Evolutionary conservation across 2,329 filamentous ascomycete genomes (phyloP).

Genomic region (Aureobasidium zeae): DNA sequence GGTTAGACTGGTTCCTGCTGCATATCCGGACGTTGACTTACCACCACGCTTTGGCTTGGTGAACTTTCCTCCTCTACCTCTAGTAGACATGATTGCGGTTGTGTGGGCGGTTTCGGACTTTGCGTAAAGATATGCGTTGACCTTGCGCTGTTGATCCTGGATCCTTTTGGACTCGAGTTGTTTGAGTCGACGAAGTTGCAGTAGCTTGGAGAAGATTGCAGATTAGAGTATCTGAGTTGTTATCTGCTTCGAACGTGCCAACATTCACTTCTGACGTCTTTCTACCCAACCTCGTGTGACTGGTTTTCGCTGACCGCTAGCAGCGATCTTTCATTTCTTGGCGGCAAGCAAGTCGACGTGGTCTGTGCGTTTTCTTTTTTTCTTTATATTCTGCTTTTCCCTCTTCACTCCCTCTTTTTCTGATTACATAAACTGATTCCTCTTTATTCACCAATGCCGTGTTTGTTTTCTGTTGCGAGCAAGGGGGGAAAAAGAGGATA

Average conservation of each 20-base stretch:
- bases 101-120: constrained; percentile 17
- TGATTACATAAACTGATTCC: not conserved
- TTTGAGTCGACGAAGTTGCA: constrained; percentile 6
- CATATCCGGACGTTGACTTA: constrained; percentile 34
- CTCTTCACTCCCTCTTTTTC: constrained; percentile 19
- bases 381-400: constrained; percentile 2
- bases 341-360: not conserved
- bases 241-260: too few relatives aligned
- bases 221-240: too few relatives aligned
- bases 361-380: not conserved
- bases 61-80: constrained; percentile 87
- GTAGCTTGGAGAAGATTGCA: too few relatives aligned
- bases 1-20: constrained; percentile 19
- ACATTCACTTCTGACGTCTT: not conserved
- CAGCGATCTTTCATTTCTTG: not conserved
- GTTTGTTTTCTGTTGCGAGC: not conserved
- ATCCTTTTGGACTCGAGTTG: not conserved
- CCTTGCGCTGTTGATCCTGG: not conserved
- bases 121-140: not conserved
- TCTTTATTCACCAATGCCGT: not conserved
- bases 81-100: constrained; percentile 41
- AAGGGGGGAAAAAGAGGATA: constrained; percentile 19
- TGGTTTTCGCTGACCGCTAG: constrained; percentile 11
- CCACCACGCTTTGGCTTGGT: constrained; percentile 89
- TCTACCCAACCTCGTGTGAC: too few relatives aligned